These are phyloP conservation scores for Tilletia setariae DNA, from an alignment of 1,284 basidiomycete species.

Conservation along the genomic window DNA sequence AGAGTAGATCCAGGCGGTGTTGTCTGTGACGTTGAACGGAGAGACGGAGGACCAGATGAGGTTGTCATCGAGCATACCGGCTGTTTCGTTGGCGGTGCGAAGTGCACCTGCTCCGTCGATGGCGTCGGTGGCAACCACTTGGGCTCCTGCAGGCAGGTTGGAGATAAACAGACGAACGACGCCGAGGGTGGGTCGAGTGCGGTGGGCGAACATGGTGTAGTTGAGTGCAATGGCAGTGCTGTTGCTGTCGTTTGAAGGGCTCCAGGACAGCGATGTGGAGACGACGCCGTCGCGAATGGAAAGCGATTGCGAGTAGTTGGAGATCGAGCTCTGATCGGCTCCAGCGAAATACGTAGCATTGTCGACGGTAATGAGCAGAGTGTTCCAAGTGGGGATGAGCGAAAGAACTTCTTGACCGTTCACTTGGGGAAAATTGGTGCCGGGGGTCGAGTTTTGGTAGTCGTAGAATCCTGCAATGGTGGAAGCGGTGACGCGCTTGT, in stretches of 20 bases:
- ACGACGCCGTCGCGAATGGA: conserved; percentile 40
- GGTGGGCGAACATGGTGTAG: conserved; percentile 41
- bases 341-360: conserved; percentile 28
- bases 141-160: conserved; percentile 16
- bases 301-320: conserved; percentile 37
- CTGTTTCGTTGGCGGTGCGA: conserved; percentile 28
- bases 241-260: not conserved
- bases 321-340: conserved; percentile 24
- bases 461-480: conserved; percentile 45
- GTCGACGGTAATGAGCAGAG: conserved; percentile 35
- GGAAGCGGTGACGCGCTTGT: conserved; percentile 21
- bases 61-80: conserved; percentile 24
- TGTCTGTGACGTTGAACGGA: conserved; percentile 36
- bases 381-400: conserved; percentile 39
- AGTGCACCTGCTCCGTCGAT: conserved; percentile 43
- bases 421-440: conserved; percentile 41
- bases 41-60: conserved; percentile 34
- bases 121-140: conserved; percentile 38
- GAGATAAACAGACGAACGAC: conserved; percentile 31
- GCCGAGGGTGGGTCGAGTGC: conserved; percentile 31
- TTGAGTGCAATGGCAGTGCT: conserved; percentile 21
- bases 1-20: conserved; percentile 25
- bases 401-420: conserved; percentile 42
- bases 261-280: conserved; percentile 34
- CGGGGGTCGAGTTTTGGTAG: conserved; percentile 30